Conservation (phyloP, 768 basidiomycete species). For the Trichaptum fuscoviolaceum region DNA sequence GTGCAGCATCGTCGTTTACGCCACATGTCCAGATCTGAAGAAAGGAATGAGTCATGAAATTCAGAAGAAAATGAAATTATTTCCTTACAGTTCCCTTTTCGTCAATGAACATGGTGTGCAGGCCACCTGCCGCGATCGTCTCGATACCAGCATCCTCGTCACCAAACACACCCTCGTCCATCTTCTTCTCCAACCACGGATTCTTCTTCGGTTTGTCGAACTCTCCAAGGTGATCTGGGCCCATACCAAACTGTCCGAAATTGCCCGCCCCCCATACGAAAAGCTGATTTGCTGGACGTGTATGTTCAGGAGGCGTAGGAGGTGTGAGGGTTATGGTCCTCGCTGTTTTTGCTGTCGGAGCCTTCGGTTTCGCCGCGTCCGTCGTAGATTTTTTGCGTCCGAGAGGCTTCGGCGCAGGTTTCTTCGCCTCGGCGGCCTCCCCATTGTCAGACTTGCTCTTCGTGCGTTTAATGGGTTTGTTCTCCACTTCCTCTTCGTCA, state of each 20-base stretch:
- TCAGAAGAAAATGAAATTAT: background rate
- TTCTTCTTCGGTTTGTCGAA: slow-evolving; percentile 73
- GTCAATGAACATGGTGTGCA: slow-evolving; percentile 87
- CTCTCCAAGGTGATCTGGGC: slow-evolving; percentile 66
- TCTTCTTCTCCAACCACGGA: slow-evolving; percentile 70
- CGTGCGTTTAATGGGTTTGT: slow-evolving; percentile 1
- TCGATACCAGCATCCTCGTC: slow-evolving; percentile 74
- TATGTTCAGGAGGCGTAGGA: slow-evolving; percentile 49
- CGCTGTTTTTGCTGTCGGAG: background rate
- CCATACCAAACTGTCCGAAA: slow-evolving; percentile 94
- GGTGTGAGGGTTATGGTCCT: slow-evolving; percentile 27
- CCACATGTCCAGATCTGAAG: slow-evolving; percentile 78
- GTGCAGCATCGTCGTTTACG: slow-evolving; percentile 83
- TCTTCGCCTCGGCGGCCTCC: slow-evolving; percentile 27
- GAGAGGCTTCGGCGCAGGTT: slow-evolving; percentile 16
- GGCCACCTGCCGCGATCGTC: slow-evolving; percentile 73
- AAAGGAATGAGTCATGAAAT: slow-evolving; percentile 2
- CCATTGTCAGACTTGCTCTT: slow-evolving; percentile 2
- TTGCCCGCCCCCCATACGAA: slow-evolving; percentile 92
- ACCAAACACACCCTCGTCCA: slow-evolving; percentile 66
- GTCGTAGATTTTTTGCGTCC: slow-evolving; percentile 20
- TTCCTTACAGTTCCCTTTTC: slow-evolving; percentile 80
- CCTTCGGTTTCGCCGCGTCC: slow-evolving; percentile 15
- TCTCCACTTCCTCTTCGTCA: background rate
- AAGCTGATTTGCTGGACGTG: slow-evolving; percentile 63